phyloP scores from a whole-genome alignment of 2,329 filamentous ascomycete genomes.

The Colletotrichum sp. region DNA sequence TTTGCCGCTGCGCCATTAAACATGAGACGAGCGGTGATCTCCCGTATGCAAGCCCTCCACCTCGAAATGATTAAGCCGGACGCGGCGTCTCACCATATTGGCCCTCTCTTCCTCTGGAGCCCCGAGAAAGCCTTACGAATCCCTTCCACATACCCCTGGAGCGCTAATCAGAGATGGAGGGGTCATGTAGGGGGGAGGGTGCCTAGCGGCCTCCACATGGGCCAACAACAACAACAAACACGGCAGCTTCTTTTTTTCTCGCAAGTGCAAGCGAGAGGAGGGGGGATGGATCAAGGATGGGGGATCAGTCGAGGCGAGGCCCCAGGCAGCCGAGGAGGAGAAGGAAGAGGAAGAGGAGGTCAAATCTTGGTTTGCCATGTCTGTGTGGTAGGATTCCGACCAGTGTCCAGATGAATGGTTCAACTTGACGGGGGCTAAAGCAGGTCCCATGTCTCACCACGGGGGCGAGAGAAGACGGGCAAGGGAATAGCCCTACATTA shows the following conservation, averaged over 20 bases:
- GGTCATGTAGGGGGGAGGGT: background rate
- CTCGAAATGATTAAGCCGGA: background rate
- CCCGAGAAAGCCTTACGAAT: background rate
- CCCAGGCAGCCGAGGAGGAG: background rate
- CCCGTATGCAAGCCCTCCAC: constrained; percentile 20
- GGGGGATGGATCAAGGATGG: background rate
- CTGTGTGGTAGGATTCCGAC: background rate
- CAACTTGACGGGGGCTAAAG: background rate
- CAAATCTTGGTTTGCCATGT: background rate
- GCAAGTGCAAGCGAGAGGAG: background rate
- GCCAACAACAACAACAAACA: background rate
- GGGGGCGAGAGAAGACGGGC: background rate
- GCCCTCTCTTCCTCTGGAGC: background rate
- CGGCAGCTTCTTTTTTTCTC: background rate
- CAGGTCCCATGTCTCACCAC: background rate
- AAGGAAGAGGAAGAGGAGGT: background rate
- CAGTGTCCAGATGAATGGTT: background rate
- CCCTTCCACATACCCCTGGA: background rate
- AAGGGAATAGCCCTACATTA: constrained; percentile 2
- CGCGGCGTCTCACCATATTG: constrained; percentile 1
- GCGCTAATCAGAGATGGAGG: background rate
- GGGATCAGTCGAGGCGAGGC: background rate
- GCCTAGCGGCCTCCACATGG: background rate
- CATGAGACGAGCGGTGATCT: constrained; percentile 19
- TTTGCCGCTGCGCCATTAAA: constrained; percentile 8